Evolutionary conservation across 495 filamentous ascomycete species (phyloP), one percentile per base, ranked within the genome.

Genomic region (Neurospora sublineolata): DNA sequence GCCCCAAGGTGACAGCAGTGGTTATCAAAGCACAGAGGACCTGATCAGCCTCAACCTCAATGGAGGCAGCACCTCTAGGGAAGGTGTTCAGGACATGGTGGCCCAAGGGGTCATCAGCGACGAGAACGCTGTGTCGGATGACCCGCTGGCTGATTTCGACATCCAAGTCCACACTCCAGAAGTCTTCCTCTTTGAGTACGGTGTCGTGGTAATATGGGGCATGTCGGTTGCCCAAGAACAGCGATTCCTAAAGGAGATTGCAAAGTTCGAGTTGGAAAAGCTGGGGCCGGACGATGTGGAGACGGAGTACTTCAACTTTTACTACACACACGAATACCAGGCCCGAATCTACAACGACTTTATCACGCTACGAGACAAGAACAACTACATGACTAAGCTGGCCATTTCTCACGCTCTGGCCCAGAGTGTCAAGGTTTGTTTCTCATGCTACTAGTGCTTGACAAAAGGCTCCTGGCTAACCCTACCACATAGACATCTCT

Each of bases 181-280:
- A 80, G 86, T 97, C 11, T 98, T 99, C 80, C 86, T 99, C 30
- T 99, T 97, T 78, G 91, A 97, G 75, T 99, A 99, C 77, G 95
- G 95, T 46, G 96, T 97, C n/a, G 92, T 97, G n/a, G 95, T 99
- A n/a, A 94, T 98, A 79, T 99, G 95, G 95, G 95, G 95, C 72
- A 97, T 99, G 94, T 89, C 92, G 1, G 81, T 90, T 9, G 84
- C 87, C 9, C 89, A 99, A 73, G 95, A 99, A 80, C 87, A 90
- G 67, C 86, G 90, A 33, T 97, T 99, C 77, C 83, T 99, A 6
- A 94, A 94, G 72, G 95, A 99, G 75, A 91, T 98, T 68, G 89
- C 92, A n/a, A 97, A 94, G 77, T 99, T 98, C 77, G 96, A 97
- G 77, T 85, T 85, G 30, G 94, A 97, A 75, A 97, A 97, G 78